A percentile compares a stretch with the other conserved stretches of the same genome.
Conservation (phyloP, 805 yeast genomes). For the Cyberlindnera euphorbiae region DNA sequence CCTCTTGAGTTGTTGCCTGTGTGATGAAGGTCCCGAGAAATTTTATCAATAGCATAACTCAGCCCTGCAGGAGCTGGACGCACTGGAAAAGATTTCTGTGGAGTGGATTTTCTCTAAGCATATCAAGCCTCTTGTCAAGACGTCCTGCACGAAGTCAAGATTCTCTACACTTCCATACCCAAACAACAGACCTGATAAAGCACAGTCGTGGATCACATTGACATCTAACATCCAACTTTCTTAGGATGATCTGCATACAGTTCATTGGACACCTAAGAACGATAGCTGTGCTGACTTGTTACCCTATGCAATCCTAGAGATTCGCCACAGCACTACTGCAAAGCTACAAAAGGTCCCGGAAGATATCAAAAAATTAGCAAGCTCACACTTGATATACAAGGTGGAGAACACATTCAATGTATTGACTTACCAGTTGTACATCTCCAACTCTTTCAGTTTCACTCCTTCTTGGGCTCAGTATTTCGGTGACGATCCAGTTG, state of each 20-base stretch:
- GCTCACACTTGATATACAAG: slow-evolving; percentile 44
- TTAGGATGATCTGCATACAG: slow-evolving; percentile 5
- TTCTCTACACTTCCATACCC: slow-evolving; percentile 11
- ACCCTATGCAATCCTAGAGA: slow-evolving; percentile 46
- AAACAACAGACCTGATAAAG: slow-evolving; percentile 2
- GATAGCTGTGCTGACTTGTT: slow-evolving; percentile 24
- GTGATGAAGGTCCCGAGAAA: slow-evolving; percentile 12
- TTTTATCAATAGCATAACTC: too few relatives aligned
- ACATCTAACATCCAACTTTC: slow-evolving; percentile 21
- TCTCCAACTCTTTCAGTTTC: slow-evolving; percentile 27
- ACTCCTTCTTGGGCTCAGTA: slow-evolving; percentile 37
- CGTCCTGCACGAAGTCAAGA: slow-evolving; percentile 16
- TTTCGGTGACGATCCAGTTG: slow-evolving; percentile 28
- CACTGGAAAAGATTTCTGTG: slow-evolving; percentile 24
- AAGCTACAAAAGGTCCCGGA: slow-evolving; percentile 19
- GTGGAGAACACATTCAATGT: slow-evolving; percentile 38
- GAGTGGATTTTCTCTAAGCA: slow-evolving; percentile 26
- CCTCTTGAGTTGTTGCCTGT: slow-evolving; percentile 10
- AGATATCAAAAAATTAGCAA: slow-evolving; percentile 33
- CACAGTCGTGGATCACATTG: slow-evolving; percentile 23
- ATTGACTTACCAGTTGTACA: slow-evolving; percentile 25
- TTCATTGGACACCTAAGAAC: slow-evolving; percentile 16
- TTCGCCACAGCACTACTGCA: slow-evolving; percentile 39
- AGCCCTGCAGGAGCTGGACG: slow-evolving; percentile 17
- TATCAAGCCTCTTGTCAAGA: slow-evolving; percentile 21